Evolutionary conservation across 306 rosid species (phyloP), one percentile per base, ranked within the genome.

Genomic region (Quercus variabilis): DNA sequence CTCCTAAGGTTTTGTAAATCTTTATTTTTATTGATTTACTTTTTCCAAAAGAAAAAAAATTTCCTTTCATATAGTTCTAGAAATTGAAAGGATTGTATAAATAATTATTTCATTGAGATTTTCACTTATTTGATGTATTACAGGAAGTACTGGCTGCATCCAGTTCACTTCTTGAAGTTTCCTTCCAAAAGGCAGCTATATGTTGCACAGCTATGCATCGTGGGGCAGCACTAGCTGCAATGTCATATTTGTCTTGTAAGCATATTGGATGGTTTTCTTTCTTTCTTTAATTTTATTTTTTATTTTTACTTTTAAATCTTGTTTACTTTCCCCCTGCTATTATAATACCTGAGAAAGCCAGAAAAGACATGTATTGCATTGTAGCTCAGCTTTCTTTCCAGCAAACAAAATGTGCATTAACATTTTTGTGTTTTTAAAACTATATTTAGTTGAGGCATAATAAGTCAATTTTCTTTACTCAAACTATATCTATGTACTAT

Each of bases 121-220:
- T 55, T 69, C 54, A 5, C 71, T 76, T 70, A 33, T 73, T 49
- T 74, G 73, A 82, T 88, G 64, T 82, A 70, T 85, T 69, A n/a
- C 93, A 94, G 98, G 98, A 91, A 75, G 87, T 90, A 26, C 86
- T 94, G 31, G 87, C 93, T 60, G 91, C 91, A 33, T 89, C 87
- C 60, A 93, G 97, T 76, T 82, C 92, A 74, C 94, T 94, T 82
- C 89, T 94, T 84, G 97, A 94, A 86, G 85, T 85, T 81, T 94
- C 98, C 76, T 83, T 94, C 79, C 97, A 91, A 76, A 94, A 92
- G 81, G 98, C 97, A 60, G 92, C 98, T 76, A 91, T 92, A 87
- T 92, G 98, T 83, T 94, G 97, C 90, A 92, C 98, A 4, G 98
- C 98, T 31, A 94, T 94, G 98, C 98, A 94, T 83, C 97, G 97